These are phyloP conservation scores for Nemania sp. DNA, from an alignment of 2,329 filamentous ascomycete genomes.

Conservation along the genomic window DNA sequence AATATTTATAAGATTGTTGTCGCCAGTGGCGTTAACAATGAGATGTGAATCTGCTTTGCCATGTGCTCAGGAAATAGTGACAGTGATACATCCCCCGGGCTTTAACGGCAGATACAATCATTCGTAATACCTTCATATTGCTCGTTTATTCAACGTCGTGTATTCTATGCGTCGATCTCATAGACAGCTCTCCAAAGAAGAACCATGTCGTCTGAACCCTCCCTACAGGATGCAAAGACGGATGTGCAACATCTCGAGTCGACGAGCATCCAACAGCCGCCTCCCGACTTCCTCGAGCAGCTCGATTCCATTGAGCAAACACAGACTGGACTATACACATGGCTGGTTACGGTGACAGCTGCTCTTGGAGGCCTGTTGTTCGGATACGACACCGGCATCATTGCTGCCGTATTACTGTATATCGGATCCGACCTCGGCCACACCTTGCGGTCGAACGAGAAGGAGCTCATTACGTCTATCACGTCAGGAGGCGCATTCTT, in stretches of 20 bases:
- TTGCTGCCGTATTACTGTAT: slow-evolving; percentile 48
- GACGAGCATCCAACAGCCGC: neutral
- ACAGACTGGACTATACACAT: slow-evolving; percentile 13
- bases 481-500: slow-evolving; percentile 62
- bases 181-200: neutral
- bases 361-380: slow-evolving; percentile 17
- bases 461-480: slow-evolving; percentile 65
- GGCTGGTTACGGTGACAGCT: slow-evolving; percentile 20
- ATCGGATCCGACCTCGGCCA: slow-evolving; percentile 18
- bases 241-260: slow-evolving; percentile 9
- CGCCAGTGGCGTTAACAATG: neutral
- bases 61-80: neutral
- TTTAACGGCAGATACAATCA: neutral
- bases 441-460: slow-evolving; percentile 49
- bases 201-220: slow-evolving; percentile 14
- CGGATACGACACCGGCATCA: slow-evolving; percentile 26
- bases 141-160: neutral
- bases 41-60: neutral
- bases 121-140: neutral
- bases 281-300: neutral
- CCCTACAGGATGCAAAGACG: slow-evolving; percentile 11
- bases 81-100: neutral
- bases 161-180: neutral
- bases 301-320: slow-evolving; percentile 22
- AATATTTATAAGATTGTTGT: slow-evolving; percentile 13